Conservation (phyloP, 73 alveolate genomes). For the Diophrys sp. region DNA sequence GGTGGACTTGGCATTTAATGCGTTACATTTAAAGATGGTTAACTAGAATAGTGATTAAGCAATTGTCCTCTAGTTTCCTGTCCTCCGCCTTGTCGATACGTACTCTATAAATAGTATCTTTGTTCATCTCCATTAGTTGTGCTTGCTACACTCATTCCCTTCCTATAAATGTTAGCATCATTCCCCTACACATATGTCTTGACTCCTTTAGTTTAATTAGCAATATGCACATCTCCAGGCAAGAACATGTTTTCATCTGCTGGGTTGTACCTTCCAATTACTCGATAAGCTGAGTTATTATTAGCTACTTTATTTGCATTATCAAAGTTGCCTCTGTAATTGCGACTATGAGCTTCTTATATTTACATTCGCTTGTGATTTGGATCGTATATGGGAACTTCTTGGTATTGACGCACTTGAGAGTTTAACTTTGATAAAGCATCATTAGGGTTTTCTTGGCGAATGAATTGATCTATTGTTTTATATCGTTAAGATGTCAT, state of each 20-base stretch:
- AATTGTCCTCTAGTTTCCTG: no score
- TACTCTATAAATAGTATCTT: background rate
- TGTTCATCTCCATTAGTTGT: background rate
- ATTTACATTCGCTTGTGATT: background rate
- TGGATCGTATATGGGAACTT: background rate
- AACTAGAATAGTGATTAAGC: no score
- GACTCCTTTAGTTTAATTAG: background rate
- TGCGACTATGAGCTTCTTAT: background rate
- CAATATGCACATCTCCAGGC: background rate
- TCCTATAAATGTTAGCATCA: background rate
- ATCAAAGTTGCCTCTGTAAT: background rate
- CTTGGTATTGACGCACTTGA: background rate
- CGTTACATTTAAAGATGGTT: no score
- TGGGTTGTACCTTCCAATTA: background rate
- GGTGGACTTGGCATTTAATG: no score
- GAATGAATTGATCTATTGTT: background rate
- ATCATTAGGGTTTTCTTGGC: background rate
- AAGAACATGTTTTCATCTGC: background rate
- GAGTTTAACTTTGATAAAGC: background rate
- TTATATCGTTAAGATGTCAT: background rate
- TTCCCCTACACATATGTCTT: background rate
- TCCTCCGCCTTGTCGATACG: background rate
- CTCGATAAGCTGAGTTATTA: background rate
- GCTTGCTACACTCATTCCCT: background rate
- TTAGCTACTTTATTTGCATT: background rate